These are phyloP conservation scores for Hemisphaericaspora xylanilytica DNA, from an alignment of 1,139 yeast genomes.

Conservation along the genomic window DNA sequence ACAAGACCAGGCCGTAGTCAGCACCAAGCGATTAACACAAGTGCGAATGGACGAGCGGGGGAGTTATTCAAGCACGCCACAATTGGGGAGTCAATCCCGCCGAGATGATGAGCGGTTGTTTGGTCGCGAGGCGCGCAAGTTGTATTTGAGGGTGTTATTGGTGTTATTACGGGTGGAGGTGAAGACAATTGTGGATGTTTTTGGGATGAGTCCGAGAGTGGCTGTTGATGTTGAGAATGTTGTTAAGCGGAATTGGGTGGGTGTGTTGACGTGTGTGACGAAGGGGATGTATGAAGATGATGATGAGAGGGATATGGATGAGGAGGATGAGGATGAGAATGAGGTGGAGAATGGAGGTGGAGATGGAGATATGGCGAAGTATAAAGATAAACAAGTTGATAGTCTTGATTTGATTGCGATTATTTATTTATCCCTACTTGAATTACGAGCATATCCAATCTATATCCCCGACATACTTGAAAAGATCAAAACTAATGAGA, in stretches of 20 bases:
- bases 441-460: constrained; percentile 35
- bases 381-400: constrained; percentile 11
- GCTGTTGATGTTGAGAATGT: constrained; percentile 36
- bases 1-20: constrained; percentile 50
- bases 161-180: constrained; percentile 51
- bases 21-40: constrained; percentile 55
- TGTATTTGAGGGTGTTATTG: constrained; percentile 55
- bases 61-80: constrained; percentile 12
- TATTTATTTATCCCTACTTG: constrained; percentile 37
- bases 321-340: constrained; percentile 10
- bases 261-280: constrained; percentile 5
- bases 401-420: constrained; percentile 32
- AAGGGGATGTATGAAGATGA: constrained; percentile 13
- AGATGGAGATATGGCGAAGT: constrained; percentile 6
- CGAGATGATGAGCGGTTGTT: constrained; percentile 25
- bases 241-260: constrained; percentile 53
- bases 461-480: constrained; percentile 35
- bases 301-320: neutral
- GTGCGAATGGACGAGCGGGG: constrained; percentile 22
- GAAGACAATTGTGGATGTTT: constrained; percentile 13
- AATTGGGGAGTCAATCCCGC: constrained; percentile 8
- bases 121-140: constrained; percentile 53
- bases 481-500: constrained; percentile 27
- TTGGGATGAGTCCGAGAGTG: constrained; percentile 17
- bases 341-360: constrained; percentile 4